These are phyloP conservation scores for Pythium aquatile DNA, from an alignment of 352 stramenopile species.

Conservation along the genomic window DNA sequence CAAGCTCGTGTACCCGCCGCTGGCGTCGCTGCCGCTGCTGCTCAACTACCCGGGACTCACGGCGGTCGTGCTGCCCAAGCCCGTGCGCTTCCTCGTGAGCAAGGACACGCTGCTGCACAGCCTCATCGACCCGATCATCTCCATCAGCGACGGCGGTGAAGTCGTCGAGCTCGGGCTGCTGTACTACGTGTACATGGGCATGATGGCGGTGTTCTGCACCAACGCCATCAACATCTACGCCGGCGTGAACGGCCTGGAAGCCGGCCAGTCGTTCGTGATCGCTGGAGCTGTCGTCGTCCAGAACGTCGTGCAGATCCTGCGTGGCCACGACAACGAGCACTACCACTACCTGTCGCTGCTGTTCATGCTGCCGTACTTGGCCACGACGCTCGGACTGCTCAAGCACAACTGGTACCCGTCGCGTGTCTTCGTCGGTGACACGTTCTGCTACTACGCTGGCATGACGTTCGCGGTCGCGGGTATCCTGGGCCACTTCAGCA, in stretches of 20 bases:
- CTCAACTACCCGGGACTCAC: constrained; percentile 96
- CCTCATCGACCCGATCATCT: constrained; percentile 62
- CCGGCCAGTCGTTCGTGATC: constrained; percentile 93
- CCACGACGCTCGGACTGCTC: constrained; percentile 92
- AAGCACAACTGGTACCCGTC: constrained; percentile 98
- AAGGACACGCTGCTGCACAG: constrained; percentile 57
- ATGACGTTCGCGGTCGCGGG: constrained; percentile 98
- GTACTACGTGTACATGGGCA: constrained; percentile 98
- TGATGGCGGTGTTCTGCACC: constrained; percentile 99
- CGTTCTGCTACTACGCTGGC: constrained; percentile 99
- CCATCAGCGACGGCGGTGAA: constrained; percentile 72
- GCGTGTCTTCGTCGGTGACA: constrained; percentile 98
- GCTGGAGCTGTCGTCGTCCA: constrained; percentile 93
- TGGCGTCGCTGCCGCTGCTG: constrained; percentile 96
- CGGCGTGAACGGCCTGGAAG: constrained; percentile 98
- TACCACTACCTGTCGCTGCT: constrained; percentile 96
- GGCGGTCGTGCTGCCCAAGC: constrained; percentile 92
- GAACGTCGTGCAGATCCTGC: constrained; percentile 94
- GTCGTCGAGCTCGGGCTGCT: constrained; percentile 92
- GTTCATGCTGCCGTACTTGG: constrained; percentile 96
- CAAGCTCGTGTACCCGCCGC: constrained; percentile 96
- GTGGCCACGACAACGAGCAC: constrained; percentile 77
- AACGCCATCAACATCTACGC: constrained; percentile 99
- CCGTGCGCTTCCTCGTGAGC: constrained; percentile 66
- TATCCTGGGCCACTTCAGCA: constrained; percentile 97